Evolutionary conservation across 2,329 filamentous ascomycete species (phyloP), one percentile per base, ranked within the genome.

Genomic region (Trichoderma sp.): DNA sequence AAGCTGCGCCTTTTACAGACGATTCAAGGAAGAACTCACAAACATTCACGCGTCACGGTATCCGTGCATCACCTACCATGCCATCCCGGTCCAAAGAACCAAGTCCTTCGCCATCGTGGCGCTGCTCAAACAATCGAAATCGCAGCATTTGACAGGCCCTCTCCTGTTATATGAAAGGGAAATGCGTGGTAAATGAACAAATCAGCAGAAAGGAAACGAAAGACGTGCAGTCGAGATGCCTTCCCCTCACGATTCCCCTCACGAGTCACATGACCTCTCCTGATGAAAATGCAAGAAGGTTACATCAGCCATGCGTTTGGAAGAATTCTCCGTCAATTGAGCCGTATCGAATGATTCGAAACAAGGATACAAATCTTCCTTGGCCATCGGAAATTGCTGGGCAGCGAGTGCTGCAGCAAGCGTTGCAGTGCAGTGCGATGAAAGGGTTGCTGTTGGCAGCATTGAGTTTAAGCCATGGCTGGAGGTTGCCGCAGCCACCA

Each of bases 231-330:
- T 71, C 43, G 17, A 50, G 39, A 68, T 66, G 34, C 59, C 62
- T 72, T 62, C 71, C 71, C 71, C 71, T 72, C 71, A 59, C 64
- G 32, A 57, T 62, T 72, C 71, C 71, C 71, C 63, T 63, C 63
- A 63, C 47, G 43, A 13, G 68, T 72, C 71, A 72, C 71, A 71
- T 72, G 71, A 72, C 71, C 71, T 55, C 39, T 59, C 47, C 67
- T 50, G 59, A 59, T 53, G 57, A 9, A 9, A 17, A 62, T 30
- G 57, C 57, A 69, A 17, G 57, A 58, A 68, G 39, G 70, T 71
- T 64, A 53, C 70, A 68, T 71, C 32, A 55, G 59, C 43, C 47
- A 26, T 32, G 17, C 12, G 64, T 36, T 26, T 55, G 17, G 43
- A 50, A 26, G 6, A 23, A 30, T 6, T 34, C 34, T 28, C 15